These are phyloP conservation scores for Cyclaneusma minus DNA, from an alignment of 2,329 filamentous ascomycete genomes.

Conservation along the genomic window DNA sequence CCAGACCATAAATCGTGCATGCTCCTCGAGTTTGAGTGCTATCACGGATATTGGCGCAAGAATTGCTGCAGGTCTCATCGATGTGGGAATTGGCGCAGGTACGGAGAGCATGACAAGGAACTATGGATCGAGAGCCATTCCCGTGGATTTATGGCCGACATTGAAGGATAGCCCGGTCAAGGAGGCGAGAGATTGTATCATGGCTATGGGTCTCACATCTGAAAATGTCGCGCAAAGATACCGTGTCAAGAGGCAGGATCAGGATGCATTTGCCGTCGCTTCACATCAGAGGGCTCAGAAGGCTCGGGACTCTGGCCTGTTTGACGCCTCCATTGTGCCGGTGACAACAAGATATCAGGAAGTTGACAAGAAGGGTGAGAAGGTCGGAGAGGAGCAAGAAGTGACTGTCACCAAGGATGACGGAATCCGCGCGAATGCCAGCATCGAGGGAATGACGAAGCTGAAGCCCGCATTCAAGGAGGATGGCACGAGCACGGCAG, in stretches of 20 bases:
- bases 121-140: conserved; percentile 75
- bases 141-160: conserved; percentile 63
- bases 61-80: conserved; percentile 60
- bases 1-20: conserved; percentile 81
- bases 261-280: conserved; percentile 67
- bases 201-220: conserved; percentile 83
- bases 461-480: conserved; percentile 76
- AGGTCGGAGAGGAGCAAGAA: conserved; percentile 36
- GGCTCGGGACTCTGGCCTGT: conserved; percentile 54
- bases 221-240: conserved; percentile 80
- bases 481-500: conserved; percentile 66
- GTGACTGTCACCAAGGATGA: conserved; percentile 67
- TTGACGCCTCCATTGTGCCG: conserved; percentile 66
- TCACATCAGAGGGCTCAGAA: conserved; percentile 59
- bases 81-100: conserved; percentile 65
- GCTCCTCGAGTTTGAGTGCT: conserved; percentile 61
- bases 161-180: conserved; percentile 46
- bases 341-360: conserved; percentile 57
- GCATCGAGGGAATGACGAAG: conserved; percentile 53
- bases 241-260: conserved; percentile 55
- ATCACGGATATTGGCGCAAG: conserved; percentile 60
- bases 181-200: conserved; percentile 73
- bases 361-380: conserved; percentile 42
- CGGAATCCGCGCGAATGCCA: conserved; percentile 58
- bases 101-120: conserved; percentile 97